A percentile compares a stretch with the other conserved stretches of the same genome.
Conservation (phyloP, 1,284 basidiomycete genomes). For the Cryptococcus depauperatus region DNA sequence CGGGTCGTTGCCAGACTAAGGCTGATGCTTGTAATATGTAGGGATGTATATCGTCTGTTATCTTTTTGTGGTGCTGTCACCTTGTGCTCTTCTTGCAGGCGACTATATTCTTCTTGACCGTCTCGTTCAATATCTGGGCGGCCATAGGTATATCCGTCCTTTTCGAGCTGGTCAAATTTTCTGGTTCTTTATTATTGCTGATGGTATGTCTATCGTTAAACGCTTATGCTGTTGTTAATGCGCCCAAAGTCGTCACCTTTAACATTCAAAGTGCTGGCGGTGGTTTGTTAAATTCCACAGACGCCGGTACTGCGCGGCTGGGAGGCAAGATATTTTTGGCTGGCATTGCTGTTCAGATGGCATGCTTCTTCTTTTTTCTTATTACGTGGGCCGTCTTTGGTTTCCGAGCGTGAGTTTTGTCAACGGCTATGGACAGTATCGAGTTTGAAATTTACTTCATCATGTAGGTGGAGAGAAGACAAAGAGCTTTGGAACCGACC, state of each 20-base stretch:
- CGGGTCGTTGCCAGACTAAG: not conserved
- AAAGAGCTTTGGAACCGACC: constrained; percentile 50
- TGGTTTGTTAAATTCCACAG: too few species aligned
- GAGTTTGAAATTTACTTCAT: not conserved
- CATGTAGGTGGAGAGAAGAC: constrained; percentile 43
- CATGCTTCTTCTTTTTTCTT: constrained; percentile 58
- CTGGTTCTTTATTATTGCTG: constrained; percentile 47
- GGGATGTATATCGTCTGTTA: constrained; percentile 55
- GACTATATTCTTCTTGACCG: constrained; percentile 61
- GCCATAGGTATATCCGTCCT: constrained; percentile 49
- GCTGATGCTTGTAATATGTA: not conserved
- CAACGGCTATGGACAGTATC: not conserved
- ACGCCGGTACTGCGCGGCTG: constrained; percentile 22
- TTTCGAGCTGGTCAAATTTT: constrained; percentile 18
- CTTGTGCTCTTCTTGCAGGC: constrained; percentile 65
- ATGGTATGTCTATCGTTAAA: constrained; percentile 43
- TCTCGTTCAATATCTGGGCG: constrained; percentile 51
- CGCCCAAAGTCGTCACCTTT: constrained; percentile 56
- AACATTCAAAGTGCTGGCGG: constrained; percentile 53
- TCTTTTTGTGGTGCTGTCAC: constrained; percentile 58
- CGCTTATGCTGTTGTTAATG: not conserved
- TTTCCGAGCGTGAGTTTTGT: constrained; percentile 47
- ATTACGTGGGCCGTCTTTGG: constrained; percentile 55
- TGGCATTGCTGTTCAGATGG: constrained; percentile 57
- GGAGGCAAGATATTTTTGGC: constrained; percentile 56